phyloP scores from a whole-genome alignment of 768 basidiomycete species.

The Fistulinella prunicolor region DNA sequence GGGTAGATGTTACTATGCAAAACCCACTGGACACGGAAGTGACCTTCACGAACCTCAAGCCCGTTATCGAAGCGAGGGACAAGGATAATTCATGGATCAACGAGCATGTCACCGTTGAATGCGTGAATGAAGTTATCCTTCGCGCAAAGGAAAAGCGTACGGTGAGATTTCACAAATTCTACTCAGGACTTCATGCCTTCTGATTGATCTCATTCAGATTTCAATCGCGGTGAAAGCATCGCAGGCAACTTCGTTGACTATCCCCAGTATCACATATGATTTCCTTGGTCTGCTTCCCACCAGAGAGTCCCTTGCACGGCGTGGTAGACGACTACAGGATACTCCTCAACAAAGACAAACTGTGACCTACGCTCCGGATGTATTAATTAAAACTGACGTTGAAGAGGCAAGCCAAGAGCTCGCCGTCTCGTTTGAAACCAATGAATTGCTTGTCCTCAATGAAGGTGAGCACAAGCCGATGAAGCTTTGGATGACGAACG shows the following conservation, averaged over 20 bases:
- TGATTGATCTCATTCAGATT: slow-evolving; percentile 39
- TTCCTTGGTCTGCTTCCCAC: slow-evolving; percentile 74
- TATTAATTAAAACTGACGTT: slow-evolving; percentile 57
- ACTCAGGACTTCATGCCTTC: background rate
- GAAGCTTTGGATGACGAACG: slow-evolving; percentile 61
- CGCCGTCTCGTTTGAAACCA: slow-evolving; percentile 52
- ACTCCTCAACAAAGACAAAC: slow-evolving; percentile 67
- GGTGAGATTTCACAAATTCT: slow-evolving; percentile 38
- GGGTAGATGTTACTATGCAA: slow-evolving; percentile 65
- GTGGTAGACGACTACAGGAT: slow-evolving; percentile 75
- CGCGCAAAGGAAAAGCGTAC: slow-evolving; percentile 61
- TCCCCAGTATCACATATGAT: slow-evolving; percentile 59
- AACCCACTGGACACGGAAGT: slow-evolving; percentile 78
- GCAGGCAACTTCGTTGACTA: slow-evolving; percentile 47
- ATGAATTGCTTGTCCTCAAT: slow-evolving; percentile 47
- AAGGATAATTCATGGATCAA: slow-evolving; percentile 31
- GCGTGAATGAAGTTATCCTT: slow-evolving; percentile 59
- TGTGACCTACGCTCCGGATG: slow-evolving; percentile 70
- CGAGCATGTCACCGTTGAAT: slow-evolving; percentile 53
- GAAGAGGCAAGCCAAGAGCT: slow-evolving; percentile 66
- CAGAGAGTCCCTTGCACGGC: slow-evolving; percentile 60
- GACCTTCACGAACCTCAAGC: slow-evolving; percentile 59
- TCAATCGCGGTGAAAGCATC: slow-evolving; percentile 59
- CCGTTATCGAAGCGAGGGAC: slow-evolving; percentile 44
- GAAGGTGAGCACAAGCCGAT: slow-evolving; percentile 67